Percentiles rank a stretch among this genome's conserved stretches.
These are phyloP conservation scores for Candida sojae DNA, from an alignment of 1,139 yeast genomes.

Conservation along the genomic window DNA sequence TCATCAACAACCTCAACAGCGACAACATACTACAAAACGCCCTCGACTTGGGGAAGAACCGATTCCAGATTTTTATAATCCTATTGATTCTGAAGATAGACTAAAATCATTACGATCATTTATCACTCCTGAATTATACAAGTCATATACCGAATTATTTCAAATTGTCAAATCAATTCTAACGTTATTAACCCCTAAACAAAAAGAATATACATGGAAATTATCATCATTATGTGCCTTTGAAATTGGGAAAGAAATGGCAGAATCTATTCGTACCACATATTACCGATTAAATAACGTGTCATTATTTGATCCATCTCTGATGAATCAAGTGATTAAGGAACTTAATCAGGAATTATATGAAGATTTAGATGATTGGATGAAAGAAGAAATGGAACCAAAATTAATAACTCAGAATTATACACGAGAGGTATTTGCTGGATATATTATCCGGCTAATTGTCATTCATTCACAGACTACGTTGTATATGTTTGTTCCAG, in stretches of 20 bases:
- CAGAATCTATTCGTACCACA: slow-evolving; percentile 34
- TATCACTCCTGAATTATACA: slow-evolving; percentile 6
- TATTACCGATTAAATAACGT: slow-evolving; percentile 35
- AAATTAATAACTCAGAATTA: slow-evolving; percentile 19
- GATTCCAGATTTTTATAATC: slow-evolving; percentile 2
- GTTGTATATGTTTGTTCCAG: slow-evolving; percentile 35
- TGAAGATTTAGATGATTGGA: slow-evolving; percentile 43
- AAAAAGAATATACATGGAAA: slow-evolving; percentile 12
- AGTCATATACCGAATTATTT: slow-evolving; percentile 8
- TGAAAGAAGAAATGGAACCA: slow-evolving; percentile 30
- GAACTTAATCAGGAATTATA: slow-evolving; percentile 22
- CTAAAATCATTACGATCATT: slow-evolving; percentile 2
- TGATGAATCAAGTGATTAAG: slow-evolving; percentile 25
- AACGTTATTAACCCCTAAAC: slow-evolving; percentile 12
- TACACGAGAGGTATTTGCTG: slow-evolving; percentile 28
- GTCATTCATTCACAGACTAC: slow-evolving; percentile 34
- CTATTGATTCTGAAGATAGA: slow-evolving; percentile 3
- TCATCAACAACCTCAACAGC: background rate
- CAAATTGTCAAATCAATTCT: slow-evolving; percentile 16
- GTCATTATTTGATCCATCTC: slow-evolving; percentile 32
- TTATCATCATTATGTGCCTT: slow-evolving; percentile 32
- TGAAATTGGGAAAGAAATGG: slow-evolving; percentile 36
- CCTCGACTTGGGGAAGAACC: background rate
- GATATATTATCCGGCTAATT: slow-evolving; percentile 37
- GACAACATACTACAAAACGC: background rate